A percentile compares a stretch with the other conserved stretches of the same genome.
These are phyloP conservation scores for Zea luxurians DNA, from an alignment of 176 grass and related monocot species.

Conservation along the genomic window DNA sequence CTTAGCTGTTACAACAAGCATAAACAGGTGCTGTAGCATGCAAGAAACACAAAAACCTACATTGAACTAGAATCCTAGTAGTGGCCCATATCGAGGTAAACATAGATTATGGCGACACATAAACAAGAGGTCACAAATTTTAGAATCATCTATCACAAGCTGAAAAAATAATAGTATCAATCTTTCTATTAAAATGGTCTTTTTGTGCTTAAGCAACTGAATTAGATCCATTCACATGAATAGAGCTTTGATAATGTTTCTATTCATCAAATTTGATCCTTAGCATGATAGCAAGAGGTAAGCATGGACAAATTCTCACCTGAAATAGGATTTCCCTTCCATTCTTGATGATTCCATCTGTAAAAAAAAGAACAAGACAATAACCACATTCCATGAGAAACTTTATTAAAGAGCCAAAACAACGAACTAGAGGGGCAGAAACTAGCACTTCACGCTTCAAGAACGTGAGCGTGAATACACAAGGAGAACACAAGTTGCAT, in stretches of 20 bases:
- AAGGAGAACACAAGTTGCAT: background rate
- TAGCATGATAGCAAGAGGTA: background rate
- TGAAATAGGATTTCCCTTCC: slow-evolving; percentile 93
- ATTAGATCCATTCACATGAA: background rate
- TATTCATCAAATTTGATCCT: background rate
- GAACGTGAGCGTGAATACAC: background rate
- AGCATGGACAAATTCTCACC: slow-evolving; percentile 37
- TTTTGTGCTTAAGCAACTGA: background rate
- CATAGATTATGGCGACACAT: background rate
- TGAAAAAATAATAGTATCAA: background rate
- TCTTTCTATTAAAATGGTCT: background rate
- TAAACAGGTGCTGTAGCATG: background rate
- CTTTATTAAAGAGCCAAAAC: slow-evolving; percentile 12
- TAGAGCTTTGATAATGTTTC: background rate
- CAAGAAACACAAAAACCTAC: background rate
- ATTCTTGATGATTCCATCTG: slow-evolving; percentile 62
- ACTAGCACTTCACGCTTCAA: background rate
- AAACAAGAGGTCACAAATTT: background rate
- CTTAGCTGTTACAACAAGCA: background rate
- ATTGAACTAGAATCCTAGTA: slow-evolving; percentile 14
- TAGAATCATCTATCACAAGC: background rate
- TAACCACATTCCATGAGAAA: background rate
- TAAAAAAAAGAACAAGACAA: background rate
- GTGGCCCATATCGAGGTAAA: background rate
- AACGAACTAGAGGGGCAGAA: background rate